Conservation (phyloP, 345 rosid genomes). For the Eucalyptus curtisii region DNA sequence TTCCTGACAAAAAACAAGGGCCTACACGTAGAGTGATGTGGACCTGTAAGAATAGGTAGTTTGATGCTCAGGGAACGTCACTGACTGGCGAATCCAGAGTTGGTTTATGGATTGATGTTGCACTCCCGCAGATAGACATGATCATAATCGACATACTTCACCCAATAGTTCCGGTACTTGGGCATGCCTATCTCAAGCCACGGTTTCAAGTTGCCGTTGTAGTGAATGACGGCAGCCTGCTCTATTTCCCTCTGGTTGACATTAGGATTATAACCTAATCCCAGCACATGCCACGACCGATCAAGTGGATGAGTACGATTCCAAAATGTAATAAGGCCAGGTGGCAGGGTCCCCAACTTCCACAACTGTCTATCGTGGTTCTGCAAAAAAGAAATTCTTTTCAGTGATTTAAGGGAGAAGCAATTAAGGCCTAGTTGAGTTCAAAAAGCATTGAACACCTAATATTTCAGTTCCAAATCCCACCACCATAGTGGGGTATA, state of each 20-base stretch:
- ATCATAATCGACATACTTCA: slow-evolving; percentile 28
- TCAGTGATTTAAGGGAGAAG: not conserved
- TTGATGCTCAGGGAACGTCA: not conserved
- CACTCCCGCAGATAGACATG: slow-evolving; percentile 30
- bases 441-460: not conserved
- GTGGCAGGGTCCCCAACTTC: slow-evolving; percentile 47
- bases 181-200: slow-evolving; percentile 46
- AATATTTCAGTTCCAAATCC: not conserved
- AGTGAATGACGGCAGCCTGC: slow-evolving; percentile 35
- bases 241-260: slow-evolving; percentile 32
- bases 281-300: slow-evolving; percentile 38
- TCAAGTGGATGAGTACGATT: slow-evolving; percentile 23
- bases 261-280: slow-evolving; percentile 38
- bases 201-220: slow-evolving; percentile 45
- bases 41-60: slow-evolving; percentile 7
- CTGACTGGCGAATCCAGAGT: not conserved
- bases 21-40: not conserved
- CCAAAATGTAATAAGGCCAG: slow-evolving; percentile 43
- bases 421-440: not conserved
- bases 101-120: slow-evolving; percentile 30
- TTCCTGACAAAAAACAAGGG: not conserved
- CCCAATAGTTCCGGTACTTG: slow-evolving; percentile 30
- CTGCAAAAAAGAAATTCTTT: slow-evolving; percentile 1
- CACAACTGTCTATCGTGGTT: slow-evolving; percentile 31
- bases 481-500: not conserved